Evolutionary conservation across 2,329 filamentous ascomycete genomes (phyloP).

Genomic region (Fusarium euwallaceae): DNA sequence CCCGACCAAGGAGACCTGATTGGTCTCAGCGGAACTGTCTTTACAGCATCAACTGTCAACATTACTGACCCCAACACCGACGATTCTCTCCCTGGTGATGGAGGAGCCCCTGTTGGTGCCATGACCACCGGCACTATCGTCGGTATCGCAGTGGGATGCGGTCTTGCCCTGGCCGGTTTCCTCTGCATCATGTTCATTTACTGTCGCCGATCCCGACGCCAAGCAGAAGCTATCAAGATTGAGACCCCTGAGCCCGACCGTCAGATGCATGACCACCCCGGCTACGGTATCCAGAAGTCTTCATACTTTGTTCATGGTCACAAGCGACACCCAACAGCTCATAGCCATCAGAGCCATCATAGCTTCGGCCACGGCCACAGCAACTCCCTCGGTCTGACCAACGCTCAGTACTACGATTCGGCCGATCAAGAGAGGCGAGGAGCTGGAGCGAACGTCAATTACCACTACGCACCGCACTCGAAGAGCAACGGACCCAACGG

Average conservation of each 20-base stretch:
- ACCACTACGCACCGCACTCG: constrained; percentile 31
- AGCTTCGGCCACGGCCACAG: too few species aligned
- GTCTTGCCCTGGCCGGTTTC: constrained; percentile 58
- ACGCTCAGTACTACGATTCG: not conserved
- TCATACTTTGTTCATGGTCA: constrained; percentile 10
- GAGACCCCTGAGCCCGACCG: constrained; percentile 16
- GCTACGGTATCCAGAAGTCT: constrained; percentile 30
- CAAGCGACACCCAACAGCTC: too few species aligned
- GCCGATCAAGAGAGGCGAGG: too few species aligned
- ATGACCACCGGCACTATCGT: constrained; percentile 65
- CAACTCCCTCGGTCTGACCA: not conserved
- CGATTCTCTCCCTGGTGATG: constrained; percentile 43
- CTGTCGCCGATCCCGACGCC: constrained; percentile 52
- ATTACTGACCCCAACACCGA: constrained; percentile 55
- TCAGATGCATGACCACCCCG: constrained; percentile 17
- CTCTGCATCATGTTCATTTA: constrained; percentile 62
- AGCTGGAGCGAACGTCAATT: constrained; percentile 1
- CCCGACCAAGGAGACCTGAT: constrained; percentile 55
- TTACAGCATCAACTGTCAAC: constrained; percentile 53
- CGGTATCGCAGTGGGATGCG: constrained; percentile 64
- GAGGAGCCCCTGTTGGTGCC: constrained; percentile 34
- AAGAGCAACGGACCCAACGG: constrained; percentile 16
- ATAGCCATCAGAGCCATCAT: too few species aligned
- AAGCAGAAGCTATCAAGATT: constrained; percentile 24
- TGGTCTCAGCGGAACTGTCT: constrained; percentile 59